A percentile compares a stretch with the other conserved stretches of the same genome.
These are phyloP conservation scores for Solanum peruvianum DNA, from an alignment of 257 asterid genomes.

Conservation along the genomic window DNA sequence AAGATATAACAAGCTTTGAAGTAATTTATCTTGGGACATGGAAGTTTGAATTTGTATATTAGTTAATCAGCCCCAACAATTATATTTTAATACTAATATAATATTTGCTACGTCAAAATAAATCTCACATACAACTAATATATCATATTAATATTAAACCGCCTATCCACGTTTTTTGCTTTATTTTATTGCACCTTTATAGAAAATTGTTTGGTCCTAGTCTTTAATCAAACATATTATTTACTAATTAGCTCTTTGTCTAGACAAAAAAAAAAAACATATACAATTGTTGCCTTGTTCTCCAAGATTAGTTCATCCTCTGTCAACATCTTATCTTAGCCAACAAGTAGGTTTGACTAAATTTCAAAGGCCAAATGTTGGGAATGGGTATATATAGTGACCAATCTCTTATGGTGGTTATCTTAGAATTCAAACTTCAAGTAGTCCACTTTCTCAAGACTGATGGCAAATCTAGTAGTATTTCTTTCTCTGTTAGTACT, in stretches of 20 bases:
- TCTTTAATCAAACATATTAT: neutral
- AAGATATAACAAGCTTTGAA: neutral
- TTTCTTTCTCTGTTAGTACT: constrained; percentile 2
- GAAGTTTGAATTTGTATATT: neutral
- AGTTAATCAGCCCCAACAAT: neutral
- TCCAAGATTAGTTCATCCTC: neutral
- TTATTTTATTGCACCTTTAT: neutral
- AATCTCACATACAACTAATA: neutral
- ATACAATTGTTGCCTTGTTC: neutral
- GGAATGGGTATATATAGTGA: neutral
- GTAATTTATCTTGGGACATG: neutral
- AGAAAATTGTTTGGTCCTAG: neutral
- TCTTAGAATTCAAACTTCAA: neutral
- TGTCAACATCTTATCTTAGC: neutral
- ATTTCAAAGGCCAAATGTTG: neutral
- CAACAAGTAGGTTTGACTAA: neutral
- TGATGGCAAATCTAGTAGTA: constrained; percentile 17
- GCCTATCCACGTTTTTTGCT: neutral
- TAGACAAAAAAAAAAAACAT: neutral
- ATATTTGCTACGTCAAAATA: neutral
- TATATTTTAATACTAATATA: neutral
- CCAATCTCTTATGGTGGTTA: neutral
- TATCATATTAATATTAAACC: neutral
- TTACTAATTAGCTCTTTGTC: neutral
- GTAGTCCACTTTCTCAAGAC: neutral